Evolutionary conservation across 345 rosid genomes (phyloP).

Genomic region (Citrus maxima): DNA sequence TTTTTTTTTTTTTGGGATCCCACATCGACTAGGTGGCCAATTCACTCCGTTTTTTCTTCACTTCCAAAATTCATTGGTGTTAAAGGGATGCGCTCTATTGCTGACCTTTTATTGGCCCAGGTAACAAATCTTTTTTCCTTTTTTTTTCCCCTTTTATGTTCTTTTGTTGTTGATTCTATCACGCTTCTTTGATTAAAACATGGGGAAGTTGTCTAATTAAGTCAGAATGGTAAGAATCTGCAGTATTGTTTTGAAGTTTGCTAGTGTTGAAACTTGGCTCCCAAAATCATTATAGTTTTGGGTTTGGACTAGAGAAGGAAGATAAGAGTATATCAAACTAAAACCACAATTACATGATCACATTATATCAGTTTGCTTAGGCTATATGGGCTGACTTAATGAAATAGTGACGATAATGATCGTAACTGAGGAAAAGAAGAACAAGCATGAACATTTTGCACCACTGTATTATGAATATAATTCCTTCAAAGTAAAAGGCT

Average conservation of each 20-base stretch:
- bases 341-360: background rate
- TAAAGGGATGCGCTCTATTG: conserved; percentile 80
- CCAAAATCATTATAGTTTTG: background rate
- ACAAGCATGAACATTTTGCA: background rate
- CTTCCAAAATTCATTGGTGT: conserved; percentile 16
- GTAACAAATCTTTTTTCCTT: conserved; percentile 21
- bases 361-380: background rate
- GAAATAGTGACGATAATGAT: too few species aligned
- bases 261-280: background rate
- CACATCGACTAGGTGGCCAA: conserved; percentile 13
- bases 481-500: background rate
- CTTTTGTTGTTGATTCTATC: background rate
- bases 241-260: background rate
- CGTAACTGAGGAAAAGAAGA: background rate
- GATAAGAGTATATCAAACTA: background rate
- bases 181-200: background rate
- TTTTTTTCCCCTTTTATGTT: background rate
- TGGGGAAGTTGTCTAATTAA: background rate
- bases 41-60: too few species aligned
- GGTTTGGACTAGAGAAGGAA: background rate
- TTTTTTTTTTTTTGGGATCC: too few species aligned
- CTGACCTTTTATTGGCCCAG: conserved; percentile 68
- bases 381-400: too few species aligned
- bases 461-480: background rate
- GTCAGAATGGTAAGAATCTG: background rate